Evolutionary conservation across 257 asterid species (phyloP).

Genomic region (Penstemon eatonii): DNA sequence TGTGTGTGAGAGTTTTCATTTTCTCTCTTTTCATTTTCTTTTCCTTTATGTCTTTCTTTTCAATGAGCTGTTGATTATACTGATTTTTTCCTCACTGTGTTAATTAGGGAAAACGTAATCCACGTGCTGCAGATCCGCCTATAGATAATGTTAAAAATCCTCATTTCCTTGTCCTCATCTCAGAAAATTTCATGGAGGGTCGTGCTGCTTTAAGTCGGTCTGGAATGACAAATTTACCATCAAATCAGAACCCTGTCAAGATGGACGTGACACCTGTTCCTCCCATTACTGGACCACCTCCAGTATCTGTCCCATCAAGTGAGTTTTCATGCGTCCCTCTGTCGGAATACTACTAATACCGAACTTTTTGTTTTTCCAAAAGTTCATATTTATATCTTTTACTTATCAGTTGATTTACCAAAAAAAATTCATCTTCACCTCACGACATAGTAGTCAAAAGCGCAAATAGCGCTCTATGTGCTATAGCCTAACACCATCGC

Average conservation of each 20-base stretch:
- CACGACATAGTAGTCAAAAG: too few relatives aligned
- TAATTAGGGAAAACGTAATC: slow-evolving; percentile 73
- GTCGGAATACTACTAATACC: too few relatives aligned
- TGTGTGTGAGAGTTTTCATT: too few relatives aligned
- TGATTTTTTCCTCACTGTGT: slow-evolving; percentile 28
- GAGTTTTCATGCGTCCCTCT: slow-evolving; percentile 22
- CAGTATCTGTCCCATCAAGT: slow-evolving; percentile 69
- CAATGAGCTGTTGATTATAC: slow-evolving; percentile 21
- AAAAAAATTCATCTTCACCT: too few relatives aligned
- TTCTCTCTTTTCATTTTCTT: background rate
- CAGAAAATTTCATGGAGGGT: slow-evolving; percentile 80
- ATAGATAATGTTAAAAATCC: slow-evolving; percentile 75
- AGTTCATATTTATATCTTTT: too few relatives aligned
- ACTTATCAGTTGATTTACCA: too few relatives aligned
- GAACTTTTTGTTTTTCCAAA: too few relatives aligned
- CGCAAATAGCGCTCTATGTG: too few relatives aligned
- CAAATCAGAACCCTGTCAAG: slow-evolving; percentile 73
- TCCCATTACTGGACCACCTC: slow-evolving; percentile 61
- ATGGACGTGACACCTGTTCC: slow-evolving; percentile 59
- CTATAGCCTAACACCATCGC: too few relatives aligned
- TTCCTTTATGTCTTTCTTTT: slow-evolving; percentile 12
- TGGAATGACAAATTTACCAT: slow-evolving; percentile 56
- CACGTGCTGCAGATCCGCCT: slow-evolving; percentile 62
- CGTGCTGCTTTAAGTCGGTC: slow-evolving; percentile 65
- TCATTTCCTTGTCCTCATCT: slow-evolving; percentile 79